A percentile compares a stretch with the other conserved stretches of the same genome.
phyloP scores from a whole-genome alignment of 306 rosid genomes.

The Abrus precatorius region DNA sequence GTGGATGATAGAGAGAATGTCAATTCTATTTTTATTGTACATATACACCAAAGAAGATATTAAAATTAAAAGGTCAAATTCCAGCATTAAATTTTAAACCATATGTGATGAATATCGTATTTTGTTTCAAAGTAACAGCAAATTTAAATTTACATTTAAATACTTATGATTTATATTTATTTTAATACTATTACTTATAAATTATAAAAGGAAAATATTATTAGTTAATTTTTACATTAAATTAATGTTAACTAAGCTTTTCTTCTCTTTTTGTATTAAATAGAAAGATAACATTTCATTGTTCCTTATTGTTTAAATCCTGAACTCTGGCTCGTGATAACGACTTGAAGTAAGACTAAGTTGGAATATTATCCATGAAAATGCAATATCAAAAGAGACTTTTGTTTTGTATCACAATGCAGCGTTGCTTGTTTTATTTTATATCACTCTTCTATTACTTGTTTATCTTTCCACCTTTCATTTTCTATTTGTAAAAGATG shows the following conservation, averaged over 20 bases:
- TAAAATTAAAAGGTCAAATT: background rate
- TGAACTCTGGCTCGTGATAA: slow-evolving; percentile 3
- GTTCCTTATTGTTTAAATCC: background rate
- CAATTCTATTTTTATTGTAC: background rate
- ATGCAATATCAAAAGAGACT: slow-evolving; percentile 25
- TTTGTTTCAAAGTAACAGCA: background rate
- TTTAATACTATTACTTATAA: too few relatives aligned
- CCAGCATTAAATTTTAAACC: background rate
- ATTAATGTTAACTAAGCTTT: background rate
- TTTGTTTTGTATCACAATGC: slow-evolving; percentile 35
- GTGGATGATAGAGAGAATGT: background rate
- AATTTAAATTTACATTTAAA: too few relatives aligned
- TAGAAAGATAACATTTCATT: background rate
- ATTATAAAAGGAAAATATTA: too few relatives aligned
- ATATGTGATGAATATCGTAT: background rate
- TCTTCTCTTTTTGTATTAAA: slow-evolving; percentile 8
- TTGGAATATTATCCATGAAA: background rate
- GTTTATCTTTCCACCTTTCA: slow-evolving; percentile 38
- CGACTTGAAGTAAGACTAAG: background rate
- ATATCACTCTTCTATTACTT: too few relatives aligned
- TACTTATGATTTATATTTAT: too few relatives aligned
- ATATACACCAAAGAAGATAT: background rate
- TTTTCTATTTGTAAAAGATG: slow-evolving; percentile 19
- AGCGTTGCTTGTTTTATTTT: background rate
- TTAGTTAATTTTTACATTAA: too few relatives aligned